These are phyloP conservation scores for Euphorbia lathyris DNA, from an alignment of 345 rosid species.

Conservation along the genomic window DNA sequence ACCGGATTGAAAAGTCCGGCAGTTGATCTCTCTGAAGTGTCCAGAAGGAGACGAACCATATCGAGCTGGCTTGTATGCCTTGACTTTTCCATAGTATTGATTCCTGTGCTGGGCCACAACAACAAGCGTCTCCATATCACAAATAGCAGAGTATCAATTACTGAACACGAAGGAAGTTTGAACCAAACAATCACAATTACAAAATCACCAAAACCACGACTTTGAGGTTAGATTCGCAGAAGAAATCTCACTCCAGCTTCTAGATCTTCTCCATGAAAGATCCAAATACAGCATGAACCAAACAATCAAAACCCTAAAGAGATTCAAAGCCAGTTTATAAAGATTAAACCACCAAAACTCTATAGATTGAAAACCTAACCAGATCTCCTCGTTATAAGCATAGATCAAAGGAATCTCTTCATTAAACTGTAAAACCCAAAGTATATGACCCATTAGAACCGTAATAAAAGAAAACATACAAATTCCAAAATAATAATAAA, in stretches of 20 bases:
- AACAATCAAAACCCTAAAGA: slow-evolving; percentile 9
- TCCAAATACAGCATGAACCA: slow-evolving; percentile 29
- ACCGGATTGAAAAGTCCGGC: slow-evolving; percentile 72
- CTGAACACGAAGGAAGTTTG: slow-evolving; percentile 1
- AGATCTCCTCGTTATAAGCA: slow-evolving; percentile 18
- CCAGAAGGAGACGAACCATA: slow-evolving; percentile 52
- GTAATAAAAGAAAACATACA: neutral
- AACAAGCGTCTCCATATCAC: slow-evolving; percentile 80
- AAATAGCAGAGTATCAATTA: slow-evolving; percentile 21
- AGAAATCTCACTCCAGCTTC: slow-evolving; percentile 7
- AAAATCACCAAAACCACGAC: slow-evolving; percentile 18
- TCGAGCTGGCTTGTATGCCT: slow-evolving; percentile 37
- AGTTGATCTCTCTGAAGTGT: slow-evolving; percentile 57
- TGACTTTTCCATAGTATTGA: slow-evolving; percentile 49
- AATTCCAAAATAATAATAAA: neutral
- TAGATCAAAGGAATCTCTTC: slow-evolving; percentile 15
- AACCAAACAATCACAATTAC: neutral
- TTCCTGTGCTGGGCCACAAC: slow-evolving; percentile 61
- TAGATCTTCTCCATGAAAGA: slow-evolving; percentile 34
- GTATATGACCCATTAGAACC: slow-evolving; percentile 7
- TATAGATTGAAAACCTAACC: slow-evolving; percentile 24
- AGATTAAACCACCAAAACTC: slow-evolving; percentile 1
- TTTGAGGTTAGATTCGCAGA: neutral
- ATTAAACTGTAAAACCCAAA: slow-evolving; percentile 15
- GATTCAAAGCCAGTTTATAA: slow-evolving; percentile 19